A percentile compares a stretch with the other conserved stretches of the same genome.
These are phyloP conservation scores for Sporothrix luriei DNA, from an alignment of 2,329 filamentous ascomycete genomes.

Conservation along the genomic window DNA sequence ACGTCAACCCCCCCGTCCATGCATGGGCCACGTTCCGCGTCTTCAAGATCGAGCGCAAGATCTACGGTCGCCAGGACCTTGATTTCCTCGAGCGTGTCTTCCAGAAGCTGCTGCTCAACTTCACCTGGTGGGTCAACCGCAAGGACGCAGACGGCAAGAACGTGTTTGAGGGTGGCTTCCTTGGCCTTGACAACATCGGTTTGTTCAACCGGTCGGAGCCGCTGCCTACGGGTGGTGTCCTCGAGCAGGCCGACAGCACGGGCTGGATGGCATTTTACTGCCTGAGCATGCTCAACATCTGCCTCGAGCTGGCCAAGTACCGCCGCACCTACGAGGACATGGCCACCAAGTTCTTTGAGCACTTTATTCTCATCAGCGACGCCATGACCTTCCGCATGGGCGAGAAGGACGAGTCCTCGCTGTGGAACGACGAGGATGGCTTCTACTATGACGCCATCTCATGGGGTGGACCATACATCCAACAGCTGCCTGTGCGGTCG, in stretches of 20 bases:
- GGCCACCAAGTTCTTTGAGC: constrained; percentile 97
- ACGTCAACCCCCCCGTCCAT: constrained; percentile 95
- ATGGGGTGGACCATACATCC: constrained; percentile 89
- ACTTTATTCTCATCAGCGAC: constrained; percentile 96
- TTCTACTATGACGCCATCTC: constrained; percentile 99
- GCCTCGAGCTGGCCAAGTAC: constrained; percentile 91
- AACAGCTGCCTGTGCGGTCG: constrained; percentile 88
- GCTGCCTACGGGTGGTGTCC: constrained; percentile 84
- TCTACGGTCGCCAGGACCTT: constrained; percentile 91
- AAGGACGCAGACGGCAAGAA: constrained; percentile 96
- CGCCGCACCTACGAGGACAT: constrained; percentile 94
- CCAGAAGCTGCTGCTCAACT: constrained; percentile 93
- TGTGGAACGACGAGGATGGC: constrained; percentile 95
- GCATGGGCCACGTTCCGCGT: constrained; percentile 94
- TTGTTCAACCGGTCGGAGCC: constrained; percentile 97
- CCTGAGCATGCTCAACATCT: constrained; percentile 94
- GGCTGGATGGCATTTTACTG: constrained; percentile 99
- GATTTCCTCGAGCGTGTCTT: constrained; percentile 96
- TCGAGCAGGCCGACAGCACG: constrained; percentile 96
- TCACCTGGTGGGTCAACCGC: constrained; percentile 99
- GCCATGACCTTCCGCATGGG: constrained; percentile 85
- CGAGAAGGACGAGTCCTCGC: constrained; percentile 71
- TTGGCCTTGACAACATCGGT: constrained; percentile 95
- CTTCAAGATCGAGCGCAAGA: constrained; percentile 97
- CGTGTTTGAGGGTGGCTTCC: constrained; percentile 93